Percentiles rank a stretch among this genome's conserved stretches.
These are phyloP conservation scores for Solanum arcanum DNA, from an alignment of 257 asterid species.

Conservation along the genomic window DNA sequence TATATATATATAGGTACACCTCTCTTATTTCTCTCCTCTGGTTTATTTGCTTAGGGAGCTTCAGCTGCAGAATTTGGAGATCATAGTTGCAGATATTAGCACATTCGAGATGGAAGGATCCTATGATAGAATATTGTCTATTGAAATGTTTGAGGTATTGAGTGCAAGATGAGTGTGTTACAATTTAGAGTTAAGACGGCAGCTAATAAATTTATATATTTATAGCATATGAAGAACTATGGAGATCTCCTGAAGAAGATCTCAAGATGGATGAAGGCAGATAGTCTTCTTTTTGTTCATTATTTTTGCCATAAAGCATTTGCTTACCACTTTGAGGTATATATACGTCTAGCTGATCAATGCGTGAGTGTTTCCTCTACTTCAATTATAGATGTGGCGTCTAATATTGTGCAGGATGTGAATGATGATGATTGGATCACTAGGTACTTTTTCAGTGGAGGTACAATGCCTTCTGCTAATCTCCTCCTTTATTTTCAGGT, in stretches of 20 bases:
- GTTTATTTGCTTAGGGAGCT: constrained; percentile 22
- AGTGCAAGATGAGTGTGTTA: neutral
- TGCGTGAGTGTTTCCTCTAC: neutral
- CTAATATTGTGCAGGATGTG: constrained; percentile 37
- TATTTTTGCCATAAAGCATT: constrained; percentile 84
- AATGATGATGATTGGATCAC: constrained; percentile 93
- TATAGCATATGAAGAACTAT: constrained; percentile 91
- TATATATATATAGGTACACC: neutral
- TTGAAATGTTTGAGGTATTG: constrained; percentile 86
- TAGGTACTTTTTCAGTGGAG: constrained; percentile 84
- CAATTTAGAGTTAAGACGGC: neutral
- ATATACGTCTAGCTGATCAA: neutral
- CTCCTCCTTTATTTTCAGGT: constrained; percentile 97
- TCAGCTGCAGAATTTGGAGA: constrained; percentile 60
- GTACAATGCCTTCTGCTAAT: constrained; percentile 89
- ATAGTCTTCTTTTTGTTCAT: constrained; percentile 64
- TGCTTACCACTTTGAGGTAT: constrained; percentile 93
- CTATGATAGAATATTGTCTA: constrained; percentile 79
- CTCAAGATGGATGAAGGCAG: constrained; percentile 78
- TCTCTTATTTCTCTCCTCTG: neutral
- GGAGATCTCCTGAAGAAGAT: constrained; percentile 71
- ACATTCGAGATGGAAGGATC: constrained; percentile 74
- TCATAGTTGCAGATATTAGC: constrained; percentile 72
- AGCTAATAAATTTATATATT: neutral
- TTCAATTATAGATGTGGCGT: neutral